phyloP scores from a whole-genome alignment of 768 basidiomycete genomes.

The Dacryopinax spathularia region DNA sequence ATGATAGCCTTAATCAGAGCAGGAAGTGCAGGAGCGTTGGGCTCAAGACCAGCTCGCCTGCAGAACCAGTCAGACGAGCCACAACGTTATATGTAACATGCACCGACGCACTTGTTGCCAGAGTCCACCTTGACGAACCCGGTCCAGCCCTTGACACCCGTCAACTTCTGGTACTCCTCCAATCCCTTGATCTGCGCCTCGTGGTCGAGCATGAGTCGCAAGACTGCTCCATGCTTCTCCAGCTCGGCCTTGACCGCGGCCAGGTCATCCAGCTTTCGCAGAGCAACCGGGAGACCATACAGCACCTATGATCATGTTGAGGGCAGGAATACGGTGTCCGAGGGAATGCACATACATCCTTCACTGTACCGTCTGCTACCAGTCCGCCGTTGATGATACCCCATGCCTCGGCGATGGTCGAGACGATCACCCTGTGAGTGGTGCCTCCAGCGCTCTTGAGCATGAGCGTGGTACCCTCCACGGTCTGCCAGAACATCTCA shows the following conservation, averaged over 20 bases:
- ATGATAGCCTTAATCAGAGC: slow-evolving; percentile 40
- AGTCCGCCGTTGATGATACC: slow-evolving; percentile 51
- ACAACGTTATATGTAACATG: neutral
- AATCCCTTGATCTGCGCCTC: slow-evolving; percentile 53
- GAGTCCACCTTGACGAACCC: slow-evolving; percentile 70
- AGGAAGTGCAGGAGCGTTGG: slow-evolving; percentile 40
- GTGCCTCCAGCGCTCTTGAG: slow-evolving; percentile 39
- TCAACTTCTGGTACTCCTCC: slow-evolving; percentile 39
- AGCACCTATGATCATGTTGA: slow-evolving; percentile 44
- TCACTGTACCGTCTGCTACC: slow-evolving; percentile 55
- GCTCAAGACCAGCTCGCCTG: slow-evolving; percentile 61
- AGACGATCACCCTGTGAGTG: slow-evolving; percentile 55
- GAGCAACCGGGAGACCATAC: slow-evolving; percentile 58
- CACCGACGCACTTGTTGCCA: slow-evolving; percentile 48
- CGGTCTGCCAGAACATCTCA: slow-evolving; percentile 35
- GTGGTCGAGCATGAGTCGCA: slow-evolving; percentile 64
- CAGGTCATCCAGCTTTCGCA: slow-evolving; percentile 60
- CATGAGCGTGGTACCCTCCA: slow-evolving; percentile 60
- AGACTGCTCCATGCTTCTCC: slow-evolving; percentile 37
- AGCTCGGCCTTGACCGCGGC: slow-evolving; percentile 44
- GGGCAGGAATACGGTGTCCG: slow-evolving; percentile 4
- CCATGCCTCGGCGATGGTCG: slow-evolving; percentile 76
- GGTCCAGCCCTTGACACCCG: slow-evolving; percentile 40
- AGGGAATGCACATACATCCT: slow-evolving; percentile 45
- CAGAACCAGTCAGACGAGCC: neutral